Conservation (phyloP, 176 grass and related monocot species). For the Oryza longistaminata region DNA sequence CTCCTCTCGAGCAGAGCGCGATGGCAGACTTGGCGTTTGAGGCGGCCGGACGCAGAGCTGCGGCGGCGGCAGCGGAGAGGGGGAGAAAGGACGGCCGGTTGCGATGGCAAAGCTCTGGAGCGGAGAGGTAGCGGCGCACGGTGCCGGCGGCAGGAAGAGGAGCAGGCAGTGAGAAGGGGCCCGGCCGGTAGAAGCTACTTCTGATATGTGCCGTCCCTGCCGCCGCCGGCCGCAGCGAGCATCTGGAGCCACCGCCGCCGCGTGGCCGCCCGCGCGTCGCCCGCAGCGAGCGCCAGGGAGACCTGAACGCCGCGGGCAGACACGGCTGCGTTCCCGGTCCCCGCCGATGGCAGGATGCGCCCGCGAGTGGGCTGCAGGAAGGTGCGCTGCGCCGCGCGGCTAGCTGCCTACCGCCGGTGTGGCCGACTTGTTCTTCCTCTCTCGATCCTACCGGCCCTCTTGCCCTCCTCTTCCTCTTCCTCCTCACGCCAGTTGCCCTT, state of each 20-base stretch:
- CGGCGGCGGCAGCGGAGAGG: too few relatives aligned
- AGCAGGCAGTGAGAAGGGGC: too few relatives aligned
- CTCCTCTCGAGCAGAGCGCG: too few relatives aligned
- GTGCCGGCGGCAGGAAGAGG: too few relatives aligned
- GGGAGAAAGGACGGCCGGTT: too few relatives aligned
- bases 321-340: conserved; percentile 34
- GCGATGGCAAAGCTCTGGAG: too few relatives aligned
- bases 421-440: conserved; percentile 13
- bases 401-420: background rate
- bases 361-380: conserved; percentile 49
- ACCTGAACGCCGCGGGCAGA: conserved; percentile 17
- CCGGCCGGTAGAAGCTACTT: too few relatives aligned
- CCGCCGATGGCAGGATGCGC: conserved; percentile 39
- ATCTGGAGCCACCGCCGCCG: conserved; percentile 31
- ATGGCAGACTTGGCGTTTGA: too few relatives aligned
- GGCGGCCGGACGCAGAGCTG: too few relatives aligned
- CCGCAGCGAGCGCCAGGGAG: conserved; percentile 35
- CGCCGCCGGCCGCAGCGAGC: conserved; percentile 30
- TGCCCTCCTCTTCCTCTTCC: background rate
- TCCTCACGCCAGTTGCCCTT: conserved; percentile 11
- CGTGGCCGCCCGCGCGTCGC: conserved; percentile 39
- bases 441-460: too few relatives aligned
- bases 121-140: too few relatives aligned
- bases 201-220: conserved; percentile 3
- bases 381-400: conserved; percentile 24